A percentile compares a stretch with the other conserved stretches of the same genome.
These are phyloP conservation scores for Ogataea nakhonphanomensis DNA, from an alignment of 805 yeast species.

Conservation along the genomic window DNA sequence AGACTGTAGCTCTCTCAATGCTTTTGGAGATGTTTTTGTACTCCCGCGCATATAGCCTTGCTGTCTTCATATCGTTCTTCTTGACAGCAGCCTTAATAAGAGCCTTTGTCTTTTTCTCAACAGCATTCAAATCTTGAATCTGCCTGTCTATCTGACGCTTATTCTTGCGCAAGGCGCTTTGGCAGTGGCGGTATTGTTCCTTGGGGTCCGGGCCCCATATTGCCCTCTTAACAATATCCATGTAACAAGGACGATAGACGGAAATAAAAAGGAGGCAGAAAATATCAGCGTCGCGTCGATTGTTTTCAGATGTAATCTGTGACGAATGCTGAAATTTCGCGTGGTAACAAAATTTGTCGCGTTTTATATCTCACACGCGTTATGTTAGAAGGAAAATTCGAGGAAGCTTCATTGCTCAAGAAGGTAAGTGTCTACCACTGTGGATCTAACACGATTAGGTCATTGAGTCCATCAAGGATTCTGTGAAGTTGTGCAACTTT, in stretches of 20 bases:
- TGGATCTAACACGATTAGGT: conserved; percentile 36
- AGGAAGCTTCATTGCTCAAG: conserved; percentile 86
- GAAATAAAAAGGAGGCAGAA: not conserved
- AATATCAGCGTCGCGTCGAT: conserved; percentile 2
- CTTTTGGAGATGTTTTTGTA: conserved; percentile 70
- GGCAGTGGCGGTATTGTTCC: conserved; percentile 81
- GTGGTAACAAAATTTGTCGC: conserved; percentile 6
- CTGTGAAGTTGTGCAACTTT: conserved; percentile 93
- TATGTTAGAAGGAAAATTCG: conserved; percentile 97
- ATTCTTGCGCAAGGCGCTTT: conserved; percentile 75
- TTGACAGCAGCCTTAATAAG: conserved; percentile 73
- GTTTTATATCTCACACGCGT: conserved; percentile 8
- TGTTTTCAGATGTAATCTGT: not conserved
- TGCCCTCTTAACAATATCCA: conserved; percentile 83
- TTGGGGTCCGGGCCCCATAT: conserved; percentile 97
- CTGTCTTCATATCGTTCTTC: conserved; percentile 71
- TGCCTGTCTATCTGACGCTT: conserved; percentile 82
- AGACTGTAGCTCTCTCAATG: conserved; percentile 65
- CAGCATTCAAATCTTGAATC: conserved; percentile 51
- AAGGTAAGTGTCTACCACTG: conserved; percentile 41
- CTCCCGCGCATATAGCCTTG: conserved; percentile 79
- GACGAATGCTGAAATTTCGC: conserved; percentile 2
- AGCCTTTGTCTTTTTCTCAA: conserved; percentile 72
- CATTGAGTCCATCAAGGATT: conserved; percentile 90
- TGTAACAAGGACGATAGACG: conserved; percentile 26